A percentile compares a stretch with the other conserved stretches of the same genome.
Conservation (phyloP, 1,139 yeast species). For the Saccharomycopsis phalli region DNA sequence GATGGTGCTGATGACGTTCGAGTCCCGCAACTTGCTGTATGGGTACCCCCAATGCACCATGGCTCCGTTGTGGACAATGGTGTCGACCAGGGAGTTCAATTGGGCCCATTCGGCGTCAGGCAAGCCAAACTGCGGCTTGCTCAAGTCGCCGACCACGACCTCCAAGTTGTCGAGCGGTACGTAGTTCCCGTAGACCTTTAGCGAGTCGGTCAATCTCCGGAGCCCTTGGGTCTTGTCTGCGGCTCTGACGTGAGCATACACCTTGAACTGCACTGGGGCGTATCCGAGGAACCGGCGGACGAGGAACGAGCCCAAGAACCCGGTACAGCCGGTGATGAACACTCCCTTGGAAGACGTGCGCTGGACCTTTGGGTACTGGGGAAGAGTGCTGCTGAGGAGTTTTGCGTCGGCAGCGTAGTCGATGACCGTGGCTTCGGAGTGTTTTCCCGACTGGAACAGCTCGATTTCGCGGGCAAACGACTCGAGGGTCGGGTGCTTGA, state of each 20-base stretch:
- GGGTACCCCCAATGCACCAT: slow-evolving; percentile 99
- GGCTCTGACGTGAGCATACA: slow-evolving; percentile 91
- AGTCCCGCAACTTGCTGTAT: slow-evolving; percentile 79
- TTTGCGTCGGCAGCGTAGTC: slow-evolving; percentile 75
- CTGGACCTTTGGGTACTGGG: slow-evolving; percentile 33
- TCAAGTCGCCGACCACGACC: slow-evolving; percentile 77
- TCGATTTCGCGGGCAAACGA: slow-evolving; percentile 71
- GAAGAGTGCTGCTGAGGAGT: slow-evolving; percentile 41
- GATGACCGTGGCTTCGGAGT: slow-evolving; percentile 24
- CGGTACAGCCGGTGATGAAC: slow-evolving; percentile 92
- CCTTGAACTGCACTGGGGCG: slow-evolving; percentile 31
- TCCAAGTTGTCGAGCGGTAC: slow-evolving; percentile 47
- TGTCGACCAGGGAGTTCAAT: slow-evolving; percentile 58
- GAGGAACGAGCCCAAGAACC: slow-evolving; percentile 77
- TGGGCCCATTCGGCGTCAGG: slow-evolving; percentile 45
- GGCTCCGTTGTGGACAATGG: slow-evolving; percentile 93
- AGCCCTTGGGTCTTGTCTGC: slow-evolving; percentile 56
- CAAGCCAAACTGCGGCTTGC: slow-evolving; percentile 64
- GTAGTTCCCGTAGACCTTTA: slow-evolving; percentile 80
- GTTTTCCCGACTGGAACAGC: slow-evolving; percentile 23
- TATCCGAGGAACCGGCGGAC: slow-evolving; percentile 9
- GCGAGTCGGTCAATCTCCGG: slow-evolving; percentile 68
- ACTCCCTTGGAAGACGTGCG: slow-evolving; percentile 35
- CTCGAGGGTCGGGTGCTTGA: slow-evolving; percentile 71
- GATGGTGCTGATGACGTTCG: slow-evolving; percentile 84